phyloP scores from a whole-genome alignment of 2,329 filamentous ascomycete genomes.

The Microsporum audouinii region DNA sequence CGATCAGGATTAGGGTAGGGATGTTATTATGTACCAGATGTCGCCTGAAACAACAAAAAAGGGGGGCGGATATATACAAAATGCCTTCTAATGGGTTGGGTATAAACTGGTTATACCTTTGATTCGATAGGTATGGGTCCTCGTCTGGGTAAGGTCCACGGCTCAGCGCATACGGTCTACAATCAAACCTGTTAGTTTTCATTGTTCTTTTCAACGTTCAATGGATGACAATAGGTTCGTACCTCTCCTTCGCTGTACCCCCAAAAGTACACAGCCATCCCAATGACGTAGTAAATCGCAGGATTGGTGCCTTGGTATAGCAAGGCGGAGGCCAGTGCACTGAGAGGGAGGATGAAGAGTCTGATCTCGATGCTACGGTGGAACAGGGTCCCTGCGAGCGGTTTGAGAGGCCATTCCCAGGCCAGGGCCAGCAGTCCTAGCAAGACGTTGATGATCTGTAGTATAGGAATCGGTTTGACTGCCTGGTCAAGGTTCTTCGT shows the following conservation, averaged over 20 bases:
- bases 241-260: constrained; percentile 96
- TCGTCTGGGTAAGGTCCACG: constrained; percentile 57
- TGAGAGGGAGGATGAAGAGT: constrained; percentile 69
- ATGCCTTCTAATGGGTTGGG: background rate
- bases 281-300: constrained; percentile 82
- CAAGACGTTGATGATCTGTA: constrained; percentile 83
- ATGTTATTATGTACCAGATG: background rate
- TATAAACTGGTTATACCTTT: constrained; percentile 20
- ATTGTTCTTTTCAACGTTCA: constrained; percentile 72
- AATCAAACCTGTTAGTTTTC: constrained; percentile 25
- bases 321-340: constrained; percentile 60
- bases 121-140: background rate
- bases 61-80: background rate
- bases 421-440: constrained; percentile 67
- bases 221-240: constrained; percentile 27
- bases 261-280: constrained; percentile 85
- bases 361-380: constrained; percentile 83
- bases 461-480: constrained; percentile 73
- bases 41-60: background rate
- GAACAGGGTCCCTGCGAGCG: constrained; percentile 62
- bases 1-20: background rate
- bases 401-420: constrained; percentile 80
- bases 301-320: constrained; percentile 89
- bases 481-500: constrained; percentile 79
- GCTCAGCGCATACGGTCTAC: constrained; percentile 56